Percentiles rank a stretch among this genome's conserved stretches.
Conservation (phyloP, 768 basidiomycete species). For the Pilatotrama ljubarskyi region DNA sequence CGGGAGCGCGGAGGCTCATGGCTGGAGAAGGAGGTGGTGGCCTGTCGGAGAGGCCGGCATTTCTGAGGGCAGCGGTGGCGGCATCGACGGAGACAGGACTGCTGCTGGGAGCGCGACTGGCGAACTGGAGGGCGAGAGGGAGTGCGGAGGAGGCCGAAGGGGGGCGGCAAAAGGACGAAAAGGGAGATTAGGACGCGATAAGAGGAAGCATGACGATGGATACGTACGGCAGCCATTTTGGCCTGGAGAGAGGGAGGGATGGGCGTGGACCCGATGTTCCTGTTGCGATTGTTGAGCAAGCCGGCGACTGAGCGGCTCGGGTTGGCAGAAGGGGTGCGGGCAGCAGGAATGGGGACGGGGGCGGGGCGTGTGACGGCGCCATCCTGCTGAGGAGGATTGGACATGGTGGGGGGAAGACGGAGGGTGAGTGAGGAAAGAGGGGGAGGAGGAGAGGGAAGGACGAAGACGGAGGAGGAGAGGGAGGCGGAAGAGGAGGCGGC, state of each 20-base stretch:
- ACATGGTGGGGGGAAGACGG: constrained; percentile 12
- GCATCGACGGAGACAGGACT: constrained; percentile 41
- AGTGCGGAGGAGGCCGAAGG: neutral
- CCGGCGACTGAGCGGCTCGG: constrained; percentile 34
- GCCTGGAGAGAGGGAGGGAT: constrained; percentile 90
- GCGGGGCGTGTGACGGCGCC: constrained; percentile 16
- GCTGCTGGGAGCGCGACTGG: constrained; percentile 39
- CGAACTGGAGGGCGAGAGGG: constrained; percentile 40
- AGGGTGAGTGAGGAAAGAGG: neutral
- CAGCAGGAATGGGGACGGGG: constrained; percentile 21
- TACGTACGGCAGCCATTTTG: constrained; percentile 86
- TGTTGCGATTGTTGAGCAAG: constrained; percentile 46
- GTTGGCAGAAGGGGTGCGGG: constrained; percentile 18
- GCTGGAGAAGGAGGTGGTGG: neutral
- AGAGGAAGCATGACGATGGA: neutral
- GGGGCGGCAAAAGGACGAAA: neutral
- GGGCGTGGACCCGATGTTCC: constrained; percentile 50
- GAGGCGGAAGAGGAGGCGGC: constrained; percentile 16
- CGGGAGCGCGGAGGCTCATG: constrained; percentile 30
- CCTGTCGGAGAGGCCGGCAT: constrained; percentile 9
- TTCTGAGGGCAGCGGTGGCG: constrained; percentile 37
- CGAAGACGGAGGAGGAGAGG: neutral
- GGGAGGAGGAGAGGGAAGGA: constrained; percentile 5
- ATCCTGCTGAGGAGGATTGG: constrained; percentile 17
- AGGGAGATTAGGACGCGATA: constrained; percentile 23